These are phyloP conservation scores for Xerocomus nothofagi DNA, from an alignment of 1,284 basidiomycete species.

Conservation along the genomic window DNA sequence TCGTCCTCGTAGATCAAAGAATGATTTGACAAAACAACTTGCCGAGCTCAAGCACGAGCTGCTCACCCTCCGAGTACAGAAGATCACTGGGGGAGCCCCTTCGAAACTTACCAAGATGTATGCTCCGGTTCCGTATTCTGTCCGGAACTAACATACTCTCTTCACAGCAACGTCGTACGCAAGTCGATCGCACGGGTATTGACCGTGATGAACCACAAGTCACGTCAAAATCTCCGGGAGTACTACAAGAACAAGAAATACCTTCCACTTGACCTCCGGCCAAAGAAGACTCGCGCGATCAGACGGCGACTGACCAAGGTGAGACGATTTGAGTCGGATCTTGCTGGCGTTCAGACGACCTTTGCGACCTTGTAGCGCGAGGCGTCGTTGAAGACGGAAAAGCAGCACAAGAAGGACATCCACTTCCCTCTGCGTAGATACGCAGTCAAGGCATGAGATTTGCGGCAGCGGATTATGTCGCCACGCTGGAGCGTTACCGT, in stretches of 20 bases:
- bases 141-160: neutral
- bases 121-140: conserved; percentile 35
- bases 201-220: conserved; percentile 99
- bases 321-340: conserved; percentile 23
- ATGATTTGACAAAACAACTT: conserved; percentile 96
- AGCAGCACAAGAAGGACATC: conserved; percentile 89
- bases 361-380: conserved; percentile 62
- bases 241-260: conserved; percentile 99
- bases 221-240: conserved; percentile 94
- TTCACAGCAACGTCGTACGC: conserved; percentile 86
- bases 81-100: conserved; percentile 95
- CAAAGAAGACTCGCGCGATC: conserved; percentile 99
- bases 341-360: conserved; percentile 4
- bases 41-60: conserved; percentile 96
- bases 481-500: conserved; percentile 20
- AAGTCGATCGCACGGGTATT: conserved; percentile 99
- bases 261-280: conserved; percentile 94
- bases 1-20: conserved; percentile 75
- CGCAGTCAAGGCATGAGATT: conserved; percentile 78
- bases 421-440: conserved; percentile 90
- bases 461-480: conserved; percentile 19
- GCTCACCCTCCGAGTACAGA: conserved; percentile 91
- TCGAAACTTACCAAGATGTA: conserved; percentile 98
- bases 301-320: conserved; percentile 93
- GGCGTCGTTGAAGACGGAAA: conserved; percentile 78